Evolutionary conservation across 2,329 filamentous ascomycete genomes (phyloP).

Genomic region (Aspergillus neoniger): DNA sequence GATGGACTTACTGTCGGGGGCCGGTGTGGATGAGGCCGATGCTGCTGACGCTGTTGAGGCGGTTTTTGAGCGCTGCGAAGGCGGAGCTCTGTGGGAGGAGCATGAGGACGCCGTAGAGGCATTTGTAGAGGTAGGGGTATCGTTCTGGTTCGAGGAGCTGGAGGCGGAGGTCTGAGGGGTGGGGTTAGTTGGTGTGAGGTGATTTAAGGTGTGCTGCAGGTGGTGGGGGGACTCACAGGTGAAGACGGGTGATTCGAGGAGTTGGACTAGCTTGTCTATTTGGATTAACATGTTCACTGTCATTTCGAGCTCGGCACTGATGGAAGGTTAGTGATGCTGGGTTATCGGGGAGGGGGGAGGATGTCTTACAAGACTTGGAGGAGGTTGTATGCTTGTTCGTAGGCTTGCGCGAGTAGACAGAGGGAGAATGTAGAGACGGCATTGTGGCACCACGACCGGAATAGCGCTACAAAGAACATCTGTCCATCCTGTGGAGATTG

Average conservation of each 20-base stretch:
- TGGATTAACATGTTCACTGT: constrained; percentile 98
- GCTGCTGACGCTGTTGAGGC: constrained; percentile 93
- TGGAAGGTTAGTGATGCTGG: constrained; percentile 24
- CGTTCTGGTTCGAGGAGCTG: constrained; percentile 94
- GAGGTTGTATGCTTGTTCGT: constrained; percentile 95
- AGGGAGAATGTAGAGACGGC: constrained; percentile 96
- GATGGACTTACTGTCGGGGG: constrained; percentile 68
- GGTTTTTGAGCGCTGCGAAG: constrained; percentile 94
- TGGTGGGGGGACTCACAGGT: constrained; percentile 67
- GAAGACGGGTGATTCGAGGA: constrained; percentile 95
- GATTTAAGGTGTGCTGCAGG: background rate
- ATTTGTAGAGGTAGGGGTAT: constrained; percentile 95
- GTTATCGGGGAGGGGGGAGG: constrained; percentile 4
- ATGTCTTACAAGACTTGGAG: constrained; percentile 82
- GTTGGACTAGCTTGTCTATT: constrained; percentile 95
- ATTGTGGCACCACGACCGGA: constrained; percentile 98
- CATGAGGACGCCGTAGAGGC: constrained; percentile 95
- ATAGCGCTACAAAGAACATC: constrained; percentile 89
- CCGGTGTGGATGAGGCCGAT: constrained; percentile 92
- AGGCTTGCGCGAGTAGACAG: constrained; percentile 92
- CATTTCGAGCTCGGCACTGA: constrained; percentile 95
- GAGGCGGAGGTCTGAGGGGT: constrained; percentile 74
- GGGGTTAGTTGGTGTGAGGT: constrained; percentile 11
- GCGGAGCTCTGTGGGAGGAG: constrained; percentile 96
- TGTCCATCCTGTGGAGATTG: constrained; percentile 71